A percentile compares a stretch with the other conserved stretches of the same genome.
phyloP scores from a whole-genome alignment of 1,139 yeast species.

The Candida gigantensis region DNA sequence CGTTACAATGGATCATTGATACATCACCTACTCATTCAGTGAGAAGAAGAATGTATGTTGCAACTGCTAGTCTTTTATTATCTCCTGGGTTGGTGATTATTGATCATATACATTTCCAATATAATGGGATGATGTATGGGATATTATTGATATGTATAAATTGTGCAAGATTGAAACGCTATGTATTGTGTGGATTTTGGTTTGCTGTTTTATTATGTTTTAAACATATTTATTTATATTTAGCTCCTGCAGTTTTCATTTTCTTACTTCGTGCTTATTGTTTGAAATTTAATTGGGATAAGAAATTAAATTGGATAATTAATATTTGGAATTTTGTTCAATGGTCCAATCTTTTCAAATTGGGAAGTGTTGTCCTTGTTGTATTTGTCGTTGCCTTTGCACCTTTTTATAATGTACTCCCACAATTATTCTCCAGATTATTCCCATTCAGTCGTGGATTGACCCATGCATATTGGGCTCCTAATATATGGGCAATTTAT shows the following conservation, averaged over 20 bases:
- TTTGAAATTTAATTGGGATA: constrained; percentile 43
- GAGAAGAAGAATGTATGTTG: constrained; percentile 59
- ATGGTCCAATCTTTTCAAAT: constrained; percentile 59
- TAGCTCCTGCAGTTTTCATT: constrained; percentile 93
- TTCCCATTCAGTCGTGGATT: constrained; percentile 95
- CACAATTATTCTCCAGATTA: constrained; percentile 65
- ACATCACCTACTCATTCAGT: constrained; percentile 38
- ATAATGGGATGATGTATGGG: constrained; percentile 92
- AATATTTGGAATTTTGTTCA: constrained; percentile 43
- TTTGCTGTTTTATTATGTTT: constrained; percentile 83
- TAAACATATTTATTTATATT: constrained; percentile 88
- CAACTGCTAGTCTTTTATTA: constrained; percentile 78
- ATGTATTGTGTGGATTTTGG: constrained; percentile 67
- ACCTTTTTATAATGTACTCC: constrained; percentile 73
- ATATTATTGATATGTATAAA: constrained; percentile 72
- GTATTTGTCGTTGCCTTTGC: constrained; percentile 73
- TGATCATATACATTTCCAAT: constrained; percentile 94
- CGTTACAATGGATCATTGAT: constrained; percentile 72
- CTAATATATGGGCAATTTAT: constrained; percentile 94
- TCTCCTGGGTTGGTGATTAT: constrained; percentile 88
- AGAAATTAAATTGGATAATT: constrained; percentile 22
- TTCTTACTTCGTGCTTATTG: constrained; percentile 75
- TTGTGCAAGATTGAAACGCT: constrained; percentile 60
- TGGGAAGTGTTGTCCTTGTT: constrained; percentile 64
- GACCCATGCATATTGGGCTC: constrained; percentile 99